Evolutionary conservation across 371 early-diverging fungal species (phyloP).

Genomic region (Syncephalastrum monosporum): DNA sequence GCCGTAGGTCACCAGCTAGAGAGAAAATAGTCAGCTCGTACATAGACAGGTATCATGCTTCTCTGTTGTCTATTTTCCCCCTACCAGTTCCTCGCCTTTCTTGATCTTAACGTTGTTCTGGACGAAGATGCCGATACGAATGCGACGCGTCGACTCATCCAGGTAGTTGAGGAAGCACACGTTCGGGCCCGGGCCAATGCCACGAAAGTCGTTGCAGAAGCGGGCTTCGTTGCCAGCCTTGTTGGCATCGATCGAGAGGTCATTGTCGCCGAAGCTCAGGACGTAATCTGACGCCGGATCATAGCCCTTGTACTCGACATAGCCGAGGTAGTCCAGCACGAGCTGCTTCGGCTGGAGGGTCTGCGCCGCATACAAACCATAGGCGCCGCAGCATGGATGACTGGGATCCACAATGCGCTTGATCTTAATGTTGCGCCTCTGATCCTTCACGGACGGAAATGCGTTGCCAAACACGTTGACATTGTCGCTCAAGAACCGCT

Average conservation of each 20-base stretch:
- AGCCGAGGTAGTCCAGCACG: constrained; percentile 50
- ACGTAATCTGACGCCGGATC: constrained; percentile 50
- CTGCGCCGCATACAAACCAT: constrained; percentile 49
- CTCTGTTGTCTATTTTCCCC: background rate
- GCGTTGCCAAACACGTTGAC: constrained; percentile 37
- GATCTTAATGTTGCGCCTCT: constrained; percentile 43
- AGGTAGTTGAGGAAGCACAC: constrained; percentile 53
- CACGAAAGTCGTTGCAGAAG: constrained; percentile 54
- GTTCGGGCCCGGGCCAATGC: constrained; percentile 48
- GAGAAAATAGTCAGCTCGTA: background rate
- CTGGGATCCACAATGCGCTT: constrained; percentile 37
- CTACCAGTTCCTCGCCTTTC: constrained; percentile 54
- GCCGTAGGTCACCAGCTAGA: constrained; percentile 49
- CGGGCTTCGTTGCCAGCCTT: constrained; percentile 52
- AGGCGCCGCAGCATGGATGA: constrained; percentile 52
- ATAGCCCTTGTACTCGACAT: constrained; percentile 43
- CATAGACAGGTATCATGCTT: background rate
- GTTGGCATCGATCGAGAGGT: constrained; percentile 51
- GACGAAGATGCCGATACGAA: constrained; percentile 51
- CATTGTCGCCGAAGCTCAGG: constrained; percentile 30
- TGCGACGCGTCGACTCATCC: constrained; percentile 43
- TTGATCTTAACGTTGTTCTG: constrained; percentile 43
- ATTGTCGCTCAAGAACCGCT: constrained; percentile 38
- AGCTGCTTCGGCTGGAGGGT: constrained; percentile 45
- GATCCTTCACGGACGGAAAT: constrained; percentile 37